Conservation (phyloP, 768 basidiomycete species). For the Leccinum boreale region DNA sequence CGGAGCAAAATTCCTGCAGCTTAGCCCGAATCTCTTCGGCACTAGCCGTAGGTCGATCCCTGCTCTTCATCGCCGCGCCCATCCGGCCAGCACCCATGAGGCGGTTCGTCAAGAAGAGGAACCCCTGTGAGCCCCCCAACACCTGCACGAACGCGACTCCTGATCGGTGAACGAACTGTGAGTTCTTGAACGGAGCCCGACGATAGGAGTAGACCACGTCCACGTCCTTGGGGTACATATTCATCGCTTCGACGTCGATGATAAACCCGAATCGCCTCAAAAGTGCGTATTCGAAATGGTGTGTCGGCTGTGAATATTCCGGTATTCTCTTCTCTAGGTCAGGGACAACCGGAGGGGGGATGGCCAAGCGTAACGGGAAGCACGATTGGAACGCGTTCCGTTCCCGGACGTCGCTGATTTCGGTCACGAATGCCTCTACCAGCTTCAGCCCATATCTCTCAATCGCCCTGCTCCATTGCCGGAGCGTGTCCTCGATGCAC, state of each 20-base stretch:
- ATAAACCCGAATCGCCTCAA: slow-evolving; percentile 79
- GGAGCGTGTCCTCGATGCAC: slow-evolving; percentile 84
- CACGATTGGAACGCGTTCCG: slow-evolving; percentile 92
- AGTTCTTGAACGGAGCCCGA: slow-evolving; percentile 68
- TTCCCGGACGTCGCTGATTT: slow-evolving; percentile 82
- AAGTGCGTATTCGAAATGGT: slow-evolving; percentile 81
- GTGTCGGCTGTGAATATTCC: slow-evolving; percentile 59
- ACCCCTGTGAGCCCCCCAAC: slow-evolving; percentile 72
- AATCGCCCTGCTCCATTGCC: slow-evolving; percentile 76
- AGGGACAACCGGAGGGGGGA: slow-evolving; percentile 69
- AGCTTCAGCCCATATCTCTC: slow-evolving; percentile 89
- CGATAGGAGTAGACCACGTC: slow-evolving; percentile 91
- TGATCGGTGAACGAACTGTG: slow-evolving; percentile 89
- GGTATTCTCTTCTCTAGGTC: slow-evolving; percentile 67
- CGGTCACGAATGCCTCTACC: slow-evolving; percentile 90
- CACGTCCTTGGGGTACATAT: slow-evolving; percentile 74
- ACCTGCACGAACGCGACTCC: slow-evolving; percentile 92
- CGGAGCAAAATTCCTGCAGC: slow-evolving; percentile 64
- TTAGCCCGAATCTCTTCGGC: slow-evolving; percentile 61
- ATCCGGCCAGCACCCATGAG: slow-evolving; percentile 71
- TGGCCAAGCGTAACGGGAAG: slow-evolving; percentile 73
- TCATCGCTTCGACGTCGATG: slow-evolving; percentile 75
- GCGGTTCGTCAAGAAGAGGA: slow-evolving; percentile 87
- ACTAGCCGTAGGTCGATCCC: slow-evolving; percentile 52
- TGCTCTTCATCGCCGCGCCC: slow-evolving; percentile 51